These are phyloP conservation scores for Excoecaria agallocha DNA, from an alignment of 345 rosid genomes.

Conservation along the genomic window DNA sequence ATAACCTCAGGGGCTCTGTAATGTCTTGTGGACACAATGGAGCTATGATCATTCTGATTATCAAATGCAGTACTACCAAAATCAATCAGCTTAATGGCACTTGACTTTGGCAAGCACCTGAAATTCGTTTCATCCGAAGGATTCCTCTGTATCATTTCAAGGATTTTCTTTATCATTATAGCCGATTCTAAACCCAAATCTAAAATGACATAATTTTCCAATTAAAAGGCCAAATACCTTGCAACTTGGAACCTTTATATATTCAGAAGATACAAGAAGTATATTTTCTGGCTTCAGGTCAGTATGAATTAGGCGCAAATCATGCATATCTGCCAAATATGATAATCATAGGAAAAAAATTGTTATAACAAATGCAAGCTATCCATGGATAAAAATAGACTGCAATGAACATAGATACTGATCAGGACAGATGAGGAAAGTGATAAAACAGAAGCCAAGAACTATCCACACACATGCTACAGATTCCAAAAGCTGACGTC, in stretches of 20 bases:
- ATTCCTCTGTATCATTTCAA: conserved; percentile 28
- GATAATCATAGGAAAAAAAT: conserved; percentile 15
- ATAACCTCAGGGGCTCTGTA: conserved; percentile 35
- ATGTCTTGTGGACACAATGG: conserved; percentile 33
- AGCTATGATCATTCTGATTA: conserved; percentile 26
- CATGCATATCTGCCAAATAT: conserved; percentile 37
- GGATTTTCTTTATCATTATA: conserved; percentile 12
- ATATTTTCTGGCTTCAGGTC: conserved; percentile 34
- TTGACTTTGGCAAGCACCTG: conserved; percentile 34
- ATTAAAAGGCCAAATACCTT: conserved; percentile 25
- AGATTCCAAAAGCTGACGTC: conserved; percentile 36
- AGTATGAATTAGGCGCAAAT: conserved; percentile 30
- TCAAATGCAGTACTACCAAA: conserved; percentile 30
- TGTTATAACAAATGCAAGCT: background rate
- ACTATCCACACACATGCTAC: conserved; percentile 32
- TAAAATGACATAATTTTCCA: conserved; percentile 1
- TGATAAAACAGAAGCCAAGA: conserved; percentile 12
- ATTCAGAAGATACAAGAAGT: conserved; percentile 30
- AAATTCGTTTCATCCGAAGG: conserved; percentile 23
- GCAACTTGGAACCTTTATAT: conserved; percentile 23
- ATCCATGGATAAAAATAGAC: conserved; percentile 21
- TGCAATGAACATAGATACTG: conserved; percentile 12
- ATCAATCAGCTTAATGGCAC: conserved; percentile 37
- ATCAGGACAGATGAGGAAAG: background rate
- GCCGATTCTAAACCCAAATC: conserved; percentile 12